A percentile compares a stretch with the other conserved stretches of the same genome.
These are phyloP conservation scores for Ruellia speciosa DNA, from an alignment of 305 asterid genomes.

Conservation along the genomic window DNA sequence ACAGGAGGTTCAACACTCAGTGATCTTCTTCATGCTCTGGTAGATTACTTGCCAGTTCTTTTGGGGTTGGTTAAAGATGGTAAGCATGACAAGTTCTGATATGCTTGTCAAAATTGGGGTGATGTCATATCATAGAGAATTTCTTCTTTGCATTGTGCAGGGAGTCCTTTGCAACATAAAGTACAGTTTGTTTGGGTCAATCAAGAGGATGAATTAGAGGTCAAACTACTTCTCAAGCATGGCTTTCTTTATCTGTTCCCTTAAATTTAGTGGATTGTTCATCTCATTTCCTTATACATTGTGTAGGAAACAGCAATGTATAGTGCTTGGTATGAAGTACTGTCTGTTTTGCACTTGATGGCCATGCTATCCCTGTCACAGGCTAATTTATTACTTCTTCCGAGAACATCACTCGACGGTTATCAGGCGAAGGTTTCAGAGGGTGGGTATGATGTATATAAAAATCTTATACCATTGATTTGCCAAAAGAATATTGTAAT, in stretches of 20 bases:
- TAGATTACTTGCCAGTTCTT: constrained; percentile 90
- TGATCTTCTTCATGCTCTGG: constrained; percentile 91
- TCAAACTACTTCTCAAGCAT: constrained; percentile 27
- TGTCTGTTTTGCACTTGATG: constrained; percentile 95
- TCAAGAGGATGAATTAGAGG: constrained; percentile 99
- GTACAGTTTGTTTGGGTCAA: constrained; percentile 89
- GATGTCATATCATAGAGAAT: constrained; percentile 21
- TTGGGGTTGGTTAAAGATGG: constrained; percentile 95
- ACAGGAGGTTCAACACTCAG: constrained; percentile 89
- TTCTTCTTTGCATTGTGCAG: constrained; percentile 36
- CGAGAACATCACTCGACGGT: constrained; percentile 81
- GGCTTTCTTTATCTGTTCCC: constrained; percentile 11
- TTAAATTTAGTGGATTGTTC: constrained; percentile 17
- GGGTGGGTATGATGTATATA: constrained; percentile 47
- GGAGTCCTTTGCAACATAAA: constrained; percentile 84
- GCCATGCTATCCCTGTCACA: constrained; percentile 79
- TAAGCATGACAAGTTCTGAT: constrained; percentile 24
- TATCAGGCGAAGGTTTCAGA: constrained; percentile 89
- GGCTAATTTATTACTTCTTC: constrained; percentile 89
- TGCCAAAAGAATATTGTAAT: not conserved
- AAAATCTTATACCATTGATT: not conserved
- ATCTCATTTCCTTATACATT: constrained; percentile 23
- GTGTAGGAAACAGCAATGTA: constrained; percentile 78
- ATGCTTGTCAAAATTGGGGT: constrained; percentile 14
- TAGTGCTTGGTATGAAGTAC: constrained; percentile 88